Evolutionary conservation across 2,329 filamentous ascomycete species (phyloP), one percentile per base, ranked within the genome.

Genomic region (Tolypocladium tropicale): DNA sequence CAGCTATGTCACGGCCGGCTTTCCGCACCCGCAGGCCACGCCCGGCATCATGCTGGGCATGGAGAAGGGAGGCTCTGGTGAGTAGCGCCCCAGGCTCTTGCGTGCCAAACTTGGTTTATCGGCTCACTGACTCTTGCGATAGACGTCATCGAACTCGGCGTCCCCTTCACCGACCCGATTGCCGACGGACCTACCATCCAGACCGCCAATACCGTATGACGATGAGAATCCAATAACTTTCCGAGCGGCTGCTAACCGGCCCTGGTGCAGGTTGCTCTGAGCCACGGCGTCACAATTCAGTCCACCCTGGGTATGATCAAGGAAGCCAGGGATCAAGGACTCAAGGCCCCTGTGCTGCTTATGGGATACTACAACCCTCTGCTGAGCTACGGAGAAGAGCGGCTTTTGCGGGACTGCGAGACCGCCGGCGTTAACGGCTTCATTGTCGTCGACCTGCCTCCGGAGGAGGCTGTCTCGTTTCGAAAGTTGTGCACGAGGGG

Each of bases 291-390:
- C 61, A 95, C 87, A 12, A 88, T 95, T 60, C 78, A 82, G 62
- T 84, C 82, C 54, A 89, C 89, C 18, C 80, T 99, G 43, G 80
- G 88, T 66, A 93, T 96, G 79, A 87, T 96, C 59, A 86, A 87
- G 64, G 82, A 88, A 60, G 90, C 93, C 51, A 82, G 94, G 65
- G 79, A 81, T 63, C 81, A 80, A 59, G 94, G 94, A 46, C 78
- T 97, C 55, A 86, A 81, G 65, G 84, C 87, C 1, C 94, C 94
- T 0, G 83, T 99, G 46, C 76, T 99, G 68, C 82, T 99, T 62
- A 99, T 99, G 94, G 94, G 94, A 66, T 99, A 99, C 81, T 99
- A 96, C 76, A 99, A 99, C 77, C 94, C 94, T 1, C 79, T 97
- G 59, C 78, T 97, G 59, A 90, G 88, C 66, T 99, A 97, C 70